A percentile compares a stretch with the other conserved stretches of the same genome.
These are phyloP conservation scores for Nigrograna mackinnonii DNA, from an alignment of 2,329 filamentous ascomycete genomes.

Conservation along the genomic window DNA sequence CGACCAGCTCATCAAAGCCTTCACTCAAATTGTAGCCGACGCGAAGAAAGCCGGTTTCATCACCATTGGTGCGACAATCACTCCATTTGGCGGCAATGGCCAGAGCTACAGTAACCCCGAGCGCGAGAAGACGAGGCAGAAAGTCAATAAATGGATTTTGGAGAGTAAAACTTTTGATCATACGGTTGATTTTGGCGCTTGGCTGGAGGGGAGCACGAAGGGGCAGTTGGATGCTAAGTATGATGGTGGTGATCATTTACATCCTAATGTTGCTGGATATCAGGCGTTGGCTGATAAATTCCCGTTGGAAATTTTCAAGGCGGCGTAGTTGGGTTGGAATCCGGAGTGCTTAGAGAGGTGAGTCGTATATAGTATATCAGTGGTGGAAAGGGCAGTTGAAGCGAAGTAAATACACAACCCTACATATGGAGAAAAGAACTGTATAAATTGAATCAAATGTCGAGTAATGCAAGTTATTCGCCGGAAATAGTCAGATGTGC, in stretches of 20 bases:
- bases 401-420: too few species aligned
- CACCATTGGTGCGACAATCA: conserved; percentile 66
- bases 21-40: conserved; percentile 57
- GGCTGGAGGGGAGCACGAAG: conserved; percentile 53
- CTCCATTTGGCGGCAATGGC: conserved; percentile 55
- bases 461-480: too few species aligned
- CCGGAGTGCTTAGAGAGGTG: too few species aligned
- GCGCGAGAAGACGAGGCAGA: conserved; percentile 58
- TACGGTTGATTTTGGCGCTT: conserved; percentile 62
- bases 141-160: conserved; percentile 63
- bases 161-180: conserved; percentile 58
- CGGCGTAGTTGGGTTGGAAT: too few species aligned
- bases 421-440: too few species aligned
- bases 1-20: conserved; percentile 57
- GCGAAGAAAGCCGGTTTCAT: conserved; percentile 56
- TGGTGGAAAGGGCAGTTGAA: too few species aligned
- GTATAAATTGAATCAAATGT: too few species aligned
- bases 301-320: conserved; percentile 56
- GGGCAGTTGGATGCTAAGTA: conserved; percentile 54
- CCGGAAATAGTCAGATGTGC: too few species aligned
- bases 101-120: conserved; percentile 59
- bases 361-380: too few species aligned
- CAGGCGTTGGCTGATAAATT: conserved; percentile 61
- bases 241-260: conserved; percentile 65
- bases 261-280: conserved; percentile 64